Evolutionary conservation across 257 asterid genomes (phyloP).

Genomic region (Jaltomata sinuosa): DNA sequence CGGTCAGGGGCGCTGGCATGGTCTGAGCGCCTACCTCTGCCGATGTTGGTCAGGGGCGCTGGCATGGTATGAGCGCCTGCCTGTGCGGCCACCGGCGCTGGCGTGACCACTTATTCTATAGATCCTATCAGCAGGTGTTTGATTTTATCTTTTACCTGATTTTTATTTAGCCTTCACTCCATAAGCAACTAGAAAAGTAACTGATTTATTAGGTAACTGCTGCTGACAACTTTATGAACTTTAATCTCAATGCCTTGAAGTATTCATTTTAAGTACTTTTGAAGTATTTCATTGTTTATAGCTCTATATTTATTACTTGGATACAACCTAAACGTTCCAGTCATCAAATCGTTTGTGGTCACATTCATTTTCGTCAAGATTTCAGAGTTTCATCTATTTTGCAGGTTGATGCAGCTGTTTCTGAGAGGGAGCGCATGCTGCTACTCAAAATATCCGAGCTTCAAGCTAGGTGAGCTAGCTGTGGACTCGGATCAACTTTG

Average conservation of each 20-base stretch:
- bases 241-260: not conserved
- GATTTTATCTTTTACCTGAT: not conserved
- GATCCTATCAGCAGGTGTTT: not conserved
- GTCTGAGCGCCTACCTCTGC: no score
- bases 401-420: constrained; percentile 54
- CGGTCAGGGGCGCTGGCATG: no score
- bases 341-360: not conserved
- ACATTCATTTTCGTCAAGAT: not conserved
- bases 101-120: not conserved
- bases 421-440: constrained; percentile 78
- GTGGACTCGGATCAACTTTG: not conserved
- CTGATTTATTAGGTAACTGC: not conserved
- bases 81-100: no score
- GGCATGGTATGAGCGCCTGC: no score
- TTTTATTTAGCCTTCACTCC: not conserved
- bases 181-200: not conserved
- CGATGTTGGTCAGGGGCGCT: no score
- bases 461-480: constrained; percentile 59
- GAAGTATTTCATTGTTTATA: not conserved
- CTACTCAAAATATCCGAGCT: constrained; percentile 72
- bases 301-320: not conserved
- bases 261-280: not conserved
- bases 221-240: not conserved
- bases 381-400: not conserved
- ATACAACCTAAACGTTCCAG: not conserved